These are phyloP conservation scores for Suillus bovinus DNA, from an alignment of 768 basidiomycete genomes.

Conservation along the genomic window DNA sequence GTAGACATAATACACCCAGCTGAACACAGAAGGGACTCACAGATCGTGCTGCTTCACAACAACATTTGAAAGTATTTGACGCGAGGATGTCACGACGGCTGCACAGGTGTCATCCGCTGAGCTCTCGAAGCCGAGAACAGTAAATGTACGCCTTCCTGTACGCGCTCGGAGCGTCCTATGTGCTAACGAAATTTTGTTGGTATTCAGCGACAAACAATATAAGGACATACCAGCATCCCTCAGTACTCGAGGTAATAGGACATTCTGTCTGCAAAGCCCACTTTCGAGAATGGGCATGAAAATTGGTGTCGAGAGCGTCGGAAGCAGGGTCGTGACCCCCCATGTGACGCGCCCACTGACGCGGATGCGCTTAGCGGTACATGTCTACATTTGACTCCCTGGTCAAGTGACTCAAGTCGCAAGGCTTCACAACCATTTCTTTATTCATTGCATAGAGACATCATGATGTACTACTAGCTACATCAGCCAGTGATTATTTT, in stretches of 20 bases:
- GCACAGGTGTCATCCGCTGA: constrained; percentile 96
- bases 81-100: constrained; percentile 74
- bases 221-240: neutral
- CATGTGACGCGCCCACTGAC: no score
- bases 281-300: constrained; percentile 4
- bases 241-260: neutral
- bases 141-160: constrained; percentile 39
- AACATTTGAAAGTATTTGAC: constrained; percentile 77
- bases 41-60: constrained; percentile 79
- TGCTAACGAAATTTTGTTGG: neutral
- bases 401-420: no score
- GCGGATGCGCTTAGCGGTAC: no score
- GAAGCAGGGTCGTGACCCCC: neutral
- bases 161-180: neutral
- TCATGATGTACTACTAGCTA: no score
- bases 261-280: constrained; percentile 4
- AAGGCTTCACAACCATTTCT: no score
- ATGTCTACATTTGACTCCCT: no score
- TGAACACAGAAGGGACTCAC: constrained; percentile 36
- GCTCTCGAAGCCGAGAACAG: constrained; percentile 77
- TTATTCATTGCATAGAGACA: no score
- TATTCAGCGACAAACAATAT: neutral
- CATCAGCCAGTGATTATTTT: no score
- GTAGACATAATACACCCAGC: neutral
- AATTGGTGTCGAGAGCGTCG: neutral